Evolutionary conservation across 148 eudicot species (phyloP).

Genomic region (Fagopyrum esculentum): DNA sequence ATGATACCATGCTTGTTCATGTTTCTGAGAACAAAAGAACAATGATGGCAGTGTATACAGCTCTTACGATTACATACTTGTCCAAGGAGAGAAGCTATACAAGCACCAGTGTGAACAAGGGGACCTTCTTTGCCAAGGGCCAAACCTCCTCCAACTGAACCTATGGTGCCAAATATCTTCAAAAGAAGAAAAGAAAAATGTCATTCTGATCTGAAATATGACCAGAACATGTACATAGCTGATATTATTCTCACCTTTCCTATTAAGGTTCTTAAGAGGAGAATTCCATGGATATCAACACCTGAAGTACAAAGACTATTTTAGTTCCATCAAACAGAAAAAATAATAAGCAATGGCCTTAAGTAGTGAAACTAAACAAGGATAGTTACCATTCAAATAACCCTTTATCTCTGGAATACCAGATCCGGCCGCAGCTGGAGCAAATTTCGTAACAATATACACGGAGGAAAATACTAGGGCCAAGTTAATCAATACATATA

Average conservation of each 20-base stretch:
- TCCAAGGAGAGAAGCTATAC: conserved; percentile 97
- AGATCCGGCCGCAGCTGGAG: conserved; percentile 98
- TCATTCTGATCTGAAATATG: neutral
- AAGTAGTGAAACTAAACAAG: conserved; percentile 4
- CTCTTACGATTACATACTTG: conserved; percentile 48
- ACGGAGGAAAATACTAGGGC: conserved; percentile 82
- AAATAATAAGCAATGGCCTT: neutral
- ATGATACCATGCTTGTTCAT: neutral
- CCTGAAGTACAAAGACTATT: conserved; percentile 35
- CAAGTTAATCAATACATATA: conserved; percentile 72
- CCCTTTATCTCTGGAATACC: conserved; percentile 99
- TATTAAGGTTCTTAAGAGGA: conserved; percentile 82
- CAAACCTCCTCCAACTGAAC: conserved; percentile 96
- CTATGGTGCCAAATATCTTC: conserved; percentile 95
- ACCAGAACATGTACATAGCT: conserved; percentile 10
- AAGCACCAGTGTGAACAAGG: conserved; percentile 97
- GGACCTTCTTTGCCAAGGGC: conserved; percentile 99
- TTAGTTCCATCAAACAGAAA: neutral
- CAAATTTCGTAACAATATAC: conserved; percentile 79
- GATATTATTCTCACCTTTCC: conserved; percentile 61
- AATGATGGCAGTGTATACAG: conserved; percentile 2
- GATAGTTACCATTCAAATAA: conserved; percentile 76
- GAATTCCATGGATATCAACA: conserved; percentile 88
- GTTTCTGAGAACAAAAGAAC: neutral
- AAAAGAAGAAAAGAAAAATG: conserved; percentile 8